A percentile compares a stretch with the other conserved stretches of the same genome.
phyloP scores from a whole-genome alignment of 2,329 filamentous ascomycete genomes.

The Apiospora marii region DNA sequence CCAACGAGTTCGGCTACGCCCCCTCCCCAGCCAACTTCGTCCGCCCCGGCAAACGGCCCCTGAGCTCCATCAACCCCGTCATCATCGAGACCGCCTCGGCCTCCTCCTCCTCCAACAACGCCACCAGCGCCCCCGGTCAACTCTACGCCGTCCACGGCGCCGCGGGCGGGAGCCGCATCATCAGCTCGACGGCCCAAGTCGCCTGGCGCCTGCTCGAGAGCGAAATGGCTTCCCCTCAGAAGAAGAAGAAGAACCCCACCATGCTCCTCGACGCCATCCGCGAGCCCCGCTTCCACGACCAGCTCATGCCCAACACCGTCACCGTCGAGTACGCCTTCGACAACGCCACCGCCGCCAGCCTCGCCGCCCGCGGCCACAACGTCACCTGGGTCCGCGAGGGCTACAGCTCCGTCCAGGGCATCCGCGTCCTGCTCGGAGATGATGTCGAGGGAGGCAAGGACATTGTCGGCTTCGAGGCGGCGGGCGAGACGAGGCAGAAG shows the following conservation, averaged over 20 bases:
- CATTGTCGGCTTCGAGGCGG: constrained; percentile 72
- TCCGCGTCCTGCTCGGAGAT: constrained; percentile 63
- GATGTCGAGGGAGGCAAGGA: neutral
- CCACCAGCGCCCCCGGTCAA: constrained; percentile 60
- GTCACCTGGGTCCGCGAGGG: constrained; percentile 72
- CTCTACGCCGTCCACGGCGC: constrained; percentile 77
- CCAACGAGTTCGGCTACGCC: constrained; percentile 85
- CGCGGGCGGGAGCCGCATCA: constrained; percentile 84
- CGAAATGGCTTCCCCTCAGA: constrained; percentile 48
- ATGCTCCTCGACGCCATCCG: constrained; percentile 67
- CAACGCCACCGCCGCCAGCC: constrained; percentile 67
- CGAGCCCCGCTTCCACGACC: constrained; percentile 79
- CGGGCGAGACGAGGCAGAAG: constrained; percentile 76
- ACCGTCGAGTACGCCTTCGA: constrained; percentile 75
- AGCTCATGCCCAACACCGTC: constrained; percentile 75
- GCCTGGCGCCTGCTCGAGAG: constrained; percentile 75
- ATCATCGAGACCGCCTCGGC: constrained; percentile 63
- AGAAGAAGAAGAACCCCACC: neutral
- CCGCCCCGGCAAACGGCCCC: constrained; percentile 78
- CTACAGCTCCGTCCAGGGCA: constrained; percentile 74
- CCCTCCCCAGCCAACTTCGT: constrained; percentile 85
- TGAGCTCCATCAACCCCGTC: constrained; percentile 83
- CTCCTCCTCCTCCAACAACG: no score
- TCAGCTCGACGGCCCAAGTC: constrained; percentile 78
- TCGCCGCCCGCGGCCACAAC: constrained; percentile 73